Evolutionary conservation across 2,329 filamentous ascomycete genomes (phyloP).

Genomic region (Pseudogymnoascus sp.): DNA sequence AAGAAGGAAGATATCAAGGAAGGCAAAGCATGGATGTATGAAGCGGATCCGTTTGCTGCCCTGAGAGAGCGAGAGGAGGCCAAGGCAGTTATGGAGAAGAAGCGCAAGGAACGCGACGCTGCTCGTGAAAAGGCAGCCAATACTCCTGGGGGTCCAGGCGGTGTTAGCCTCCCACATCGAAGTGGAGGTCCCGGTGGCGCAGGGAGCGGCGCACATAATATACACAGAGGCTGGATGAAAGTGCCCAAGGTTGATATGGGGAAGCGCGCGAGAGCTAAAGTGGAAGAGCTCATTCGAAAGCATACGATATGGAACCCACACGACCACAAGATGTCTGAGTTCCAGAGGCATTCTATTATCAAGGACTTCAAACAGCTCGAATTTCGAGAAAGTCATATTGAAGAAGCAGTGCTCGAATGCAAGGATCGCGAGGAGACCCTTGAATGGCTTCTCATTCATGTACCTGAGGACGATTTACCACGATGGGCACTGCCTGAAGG

Average conservation of each 20-base stretch:
- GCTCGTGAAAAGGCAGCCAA: conserved; percentile 60
- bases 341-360: conserved; percentile 52
- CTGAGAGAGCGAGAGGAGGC: conserved; percentile 72
- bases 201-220: conserved; percentile 27
- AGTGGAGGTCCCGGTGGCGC: conserved; percentile 33
- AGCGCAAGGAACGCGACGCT: conserved; percentile 62
- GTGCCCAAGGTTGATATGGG: conserved; percentile 93
- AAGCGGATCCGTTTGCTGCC: conserved; percentile 84
- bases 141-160: conserved; percentile 48
- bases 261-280: conserved; percentile 63
- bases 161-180: conserved; percentile 39
- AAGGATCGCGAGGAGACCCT: conserved; percentile 88
- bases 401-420: conserved; percentile 80
- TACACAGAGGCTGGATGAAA: conserved; percentile 67
- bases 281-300: conserved; percentile 71
- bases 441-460: conserved; percentile 93
- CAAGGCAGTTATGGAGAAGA: conserved; percentile 68
- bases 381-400: conserved; percentile 80
- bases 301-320: conserved; percentile 85
- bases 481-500: conserved; percentile 84
- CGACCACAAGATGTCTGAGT: conserved; percentile 53
- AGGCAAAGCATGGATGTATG: conserved; percentile 83
- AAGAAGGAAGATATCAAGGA: conserved; percentile 75
- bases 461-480: conserved; percentile 94
- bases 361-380: conserved; percentile 69